phyloP scores from a whole-genome alignment of 805 yeast species.

The Candida nonsorbophila region DNA sequence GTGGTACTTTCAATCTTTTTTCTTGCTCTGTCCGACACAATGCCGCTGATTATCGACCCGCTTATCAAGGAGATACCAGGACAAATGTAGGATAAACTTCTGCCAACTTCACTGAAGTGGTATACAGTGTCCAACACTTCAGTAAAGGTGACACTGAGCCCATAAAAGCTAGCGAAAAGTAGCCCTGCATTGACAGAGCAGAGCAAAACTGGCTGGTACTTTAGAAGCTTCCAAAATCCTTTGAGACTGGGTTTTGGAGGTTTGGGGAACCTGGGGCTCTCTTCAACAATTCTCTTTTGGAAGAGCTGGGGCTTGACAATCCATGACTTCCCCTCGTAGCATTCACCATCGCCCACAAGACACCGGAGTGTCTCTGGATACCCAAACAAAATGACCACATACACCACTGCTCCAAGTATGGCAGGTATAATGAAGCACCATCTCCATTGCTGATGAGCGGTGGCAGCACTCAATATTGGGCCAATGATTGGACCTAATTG shows the following conservation, averaged over 20 bases:
- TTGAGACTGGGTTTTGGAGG: constrained; percentile 43
- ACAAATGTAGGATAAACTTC: constrained; percentile 45
- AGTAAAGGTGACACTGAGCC: constrained; percentile 46
- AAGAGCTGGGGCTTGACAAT: constrained; percentile 20
- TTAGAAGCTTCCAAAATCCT: constrained; percentile 30
- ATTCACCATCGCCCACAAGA: constrained; percentile 32
- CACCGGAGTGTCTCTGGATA: constrained; percentile 37
- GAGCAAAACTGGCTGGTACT: constrained; percentile 39
- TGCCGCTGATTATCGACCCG: constrained; percentile 48
- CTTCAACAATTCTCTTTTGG: constrained; percentile 17
- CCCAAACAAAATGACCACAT: constrained; percentile 17
- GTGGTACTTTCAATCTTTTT: constrained; percentile 19
- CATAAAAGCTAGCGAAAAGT: constrained; percentile 52
- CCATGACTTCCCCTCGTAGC: constrained; percentile 11
- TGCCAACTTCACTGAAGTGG: constrained; percentile 24
- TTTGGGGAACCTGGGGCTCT: constrained; percentile 26
- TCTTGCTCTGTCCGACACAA: constrained; percentile 35
- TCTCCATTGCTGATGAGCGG: constrained; percentile 24
- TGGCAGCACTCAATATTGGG: constrained; percentile 24
- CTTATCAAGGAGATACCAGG: constrained; percentile 46
- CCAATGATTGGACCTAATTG: constrained; percentile 36
- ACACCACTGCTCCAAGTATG: constrained; percentile 19
- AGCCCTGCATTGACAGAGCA: constrained; percentile 45
- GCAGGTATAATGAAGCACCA: constrained; percentile 30
- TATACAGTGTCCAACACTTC: constrained; percentile 30